Evolutionary conservation across 2,329 filamentous ascomycete species (phyloP).

Genomic region (Canariomyces notabilis): DNA sequence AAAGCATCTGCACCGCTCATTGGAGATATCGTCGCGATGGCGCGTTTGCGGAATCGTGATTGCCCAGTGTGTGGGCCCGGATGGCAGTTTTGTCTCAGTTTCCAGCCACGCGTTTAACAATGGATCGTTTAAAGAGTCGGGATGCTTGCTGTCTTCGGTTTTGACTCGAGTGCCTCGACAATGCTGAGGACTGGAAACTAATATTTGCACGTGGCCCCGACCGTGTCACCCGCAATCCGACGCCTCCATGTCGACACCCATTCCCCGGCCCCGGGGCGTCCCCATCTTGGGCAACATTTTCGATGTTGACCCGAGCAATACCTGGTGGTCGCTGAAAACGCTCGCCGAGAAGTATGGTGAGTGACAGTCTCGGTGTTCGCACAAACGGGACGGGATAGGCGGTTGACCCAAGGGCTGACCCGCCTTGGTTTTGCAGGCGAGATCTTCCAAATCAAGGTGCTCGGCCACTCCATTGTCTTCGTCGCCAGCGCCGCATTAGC

Average conservation of each 20-base stretch:
- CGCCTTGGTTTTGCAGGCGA: conserved; percentile 37
- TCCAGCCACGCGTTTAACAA: conserved; percentile 5
- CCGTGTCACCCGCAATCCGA: background rate
- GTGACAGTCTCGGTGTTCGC: background rate
- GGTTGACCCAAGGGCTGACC: background rate
- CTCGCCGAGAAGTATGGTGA: conserved; percentile 37
- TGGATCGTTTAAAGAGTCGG: background rate
- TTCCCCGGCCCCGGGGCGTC: conserved; percentile 46
- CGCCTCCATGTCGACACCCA: conserved; percentile 39
- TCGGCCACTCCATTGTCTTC: conserved; percentile 38
- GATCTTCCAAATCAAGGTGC: conserved; percentile 40
- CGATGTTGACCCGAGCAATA: conserved; percentile 44
- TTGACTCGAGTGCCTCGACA: too few relatives aligned
- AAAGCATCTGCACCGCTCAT: conserved; percentile 2
- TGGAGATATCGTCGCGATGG: conserved; percentile 2
- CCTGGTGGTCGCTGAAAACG: conserved; percentile 45
- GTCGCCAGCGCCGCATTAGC: conserved; percentile 38
- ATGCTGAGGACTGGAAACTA: background rate
- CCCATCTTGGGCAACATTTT: conserved; percentile 49
- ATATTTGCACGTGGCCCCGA: background rate
- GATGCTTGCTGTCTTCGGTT: too few relatives aligned
- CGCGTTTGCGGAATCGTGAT: conserved; percentile 4
- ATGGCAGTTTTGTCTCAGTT: background rate
- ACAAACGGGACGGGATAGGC: background rate
- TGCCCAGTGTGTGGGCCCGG: too few relatives aligned